Percentiles rank a stretch among this genome's conserved stretches.
These are phyloP conservation scores for Desmodesmus armatus DNA, from an alignment of 139 green algal genomes.

Conservation along the genomic window DNA sequence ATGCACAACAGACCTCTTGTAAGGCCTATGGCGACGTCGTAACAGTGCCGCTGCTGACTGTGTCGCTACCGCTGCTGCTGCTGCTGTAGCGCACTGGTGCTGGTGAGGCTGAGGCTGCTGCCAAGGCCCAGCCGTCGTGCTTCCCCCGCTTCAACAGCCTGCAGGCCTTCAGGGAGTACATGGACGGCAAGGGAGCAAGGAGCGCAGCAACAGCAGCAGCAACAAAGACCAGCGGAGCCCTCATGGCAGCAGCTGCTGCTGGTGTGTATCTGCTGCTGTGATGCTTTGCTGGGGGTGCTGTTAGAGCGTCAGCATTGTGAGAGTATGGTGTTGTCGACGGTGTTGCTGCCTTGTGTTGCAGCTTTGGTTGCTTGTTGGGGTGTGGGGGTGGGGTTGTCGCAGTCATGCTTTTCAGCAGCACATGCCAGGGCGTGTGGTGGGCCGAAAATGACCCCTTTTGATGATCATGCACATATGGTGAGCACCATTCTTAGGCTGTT, in stretches of 20 bases:
- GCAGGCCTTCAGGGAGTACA: constrained; percentile 8
- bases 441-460: no score
- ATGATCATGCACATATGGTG: no score
- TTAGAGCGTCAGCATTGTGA: not conserved
- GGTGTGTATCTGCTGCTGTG: constrained; percentile 16
- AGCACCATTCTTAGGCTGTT: no score
- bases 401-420: no score
- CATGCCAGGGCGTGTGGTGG: no score
- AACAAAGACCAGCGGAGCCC: not conserved
- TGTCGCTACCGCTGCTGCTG: no score
- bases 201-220: not conserved
- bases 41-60: no score
- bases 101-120: constrained; percentile 40
- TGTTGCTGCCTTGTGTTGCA: not conserved
- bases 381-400: no score
- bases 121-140: constrained; percentile 24
- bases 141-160: constrained; percentile 42
- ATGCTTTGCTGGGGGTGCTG: not conserved
- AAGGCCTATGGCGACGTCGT: no score
- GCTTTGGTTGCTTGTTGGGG: no score
- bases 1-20: no score
- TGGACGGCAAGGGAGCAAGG: not conserved
- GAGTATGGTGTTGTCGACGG: not conserved
- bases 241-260: constrained; percentile 3
- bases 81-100: constrained; percentile 15